Base-by-base conservation (phyloP, 2,329 filamentous ascomycete species). In the Chrysosporium keratinophilum region DNA sequence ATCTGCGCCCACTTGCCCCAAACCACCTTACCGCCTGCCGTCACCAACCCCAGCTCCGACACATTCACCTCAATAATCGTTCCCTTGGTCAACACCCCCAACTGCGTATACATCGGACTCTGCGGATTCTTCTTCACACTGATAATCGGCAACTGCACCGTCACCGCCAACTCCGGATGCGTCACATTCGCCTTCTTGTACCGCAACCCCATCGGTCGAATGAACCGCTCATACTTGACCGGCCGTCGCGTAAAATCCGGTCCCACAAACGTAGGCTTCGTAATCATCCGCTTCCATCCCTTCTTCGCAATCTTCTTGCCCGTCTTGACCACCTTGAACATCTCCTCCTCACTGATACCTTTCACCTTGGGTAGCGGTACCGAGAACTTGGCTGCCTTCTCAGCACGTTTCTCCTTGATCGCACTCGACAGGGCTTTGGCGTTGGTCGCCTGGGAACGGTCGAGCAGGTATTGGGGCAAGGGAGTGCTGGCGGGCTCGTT, bases 311-410 rank as follows among this genome's bases (percentile, higher is more conserved):
- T 88, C 78, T 95, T 96, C 81, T 94, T 94, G 64, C 93, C 91
- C 33, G 91, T 97, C 75, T 89, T 89, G 65, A 97, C 83, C 12
- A 95, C 90, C 73, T 88, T 91, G 78, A 97, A 97, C 85, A 96
- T 91, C 76, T 95, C 91, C 77, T 95, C 88, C 75, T 97, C 91
- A 61, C 81, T 83, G 63, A 97, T 96, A 59, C 88, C 91, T 65
- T 87, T 82, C 43, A 97, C 93, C 74, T 95, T 96, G 35, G 93
- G 93, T 65, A 98, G 71, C 1, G 93, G 93, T 39, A 97, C 93
- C 33, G 80, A 81, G 69, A 96, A 97, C 67, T 91, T 87, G 49
- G 93, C 93, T 5, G 90, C 88, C 79, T 96, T 95, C 71, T 95
- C 94, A 59, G 80, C 80, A 40, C 93, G 80, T 78, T 95, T 95